A percentile compares a stretch with the other conserved stretches of the same genome.
phyloP scores from a whole-genome alignment of 306 rosid genomes.

The Clitoria ternatea region DNA sequence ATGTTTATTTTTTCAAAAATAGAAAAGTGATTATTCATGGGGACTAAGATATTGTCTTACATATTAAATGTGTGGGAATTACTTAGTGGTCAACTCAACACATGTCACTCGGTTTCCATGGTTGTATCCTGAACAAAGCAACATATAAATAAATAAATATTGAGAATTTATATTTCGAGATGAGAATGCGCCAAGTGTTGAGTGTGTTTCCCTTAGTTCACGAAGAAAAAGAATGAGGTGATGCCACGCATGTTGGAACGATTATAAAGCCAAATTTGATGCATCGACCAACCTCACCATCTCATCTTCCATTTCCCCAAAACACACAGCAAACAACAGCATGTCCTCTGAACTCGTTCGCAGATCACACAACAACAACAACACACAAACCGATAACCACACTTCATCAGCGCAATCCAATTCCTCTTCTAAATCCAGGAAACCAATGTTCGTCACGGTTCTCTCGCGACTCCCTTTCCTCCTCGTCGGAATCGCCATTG shows the following conservation, averaged over 20 bases:
- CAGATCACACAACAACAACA: slow-evolving; percentile 41
- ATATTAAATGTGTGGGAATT: no score
- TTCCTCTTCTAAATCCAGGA: neutral
- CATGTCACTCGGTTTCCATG: neutral
- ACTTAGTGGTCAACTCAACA: neutral
- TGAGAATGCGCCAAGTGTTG: neutral
- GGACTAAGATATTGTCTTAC: no score
- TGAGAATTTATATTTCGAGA: no score
- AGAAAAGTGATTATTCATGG: no score
- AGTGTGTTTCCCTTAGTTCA: neutral
- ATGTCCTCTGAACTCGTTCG: slow-evolving; percentile 40
- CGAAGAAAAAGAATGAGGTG: neutral
- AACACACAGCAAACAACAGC: neutral
- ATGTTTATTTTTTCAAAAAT: no score
- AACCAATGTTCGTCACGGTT: neutral
- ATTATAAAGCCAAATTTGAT: slow-evolving; percentile 56
- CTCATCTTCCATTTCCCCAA: neutral
- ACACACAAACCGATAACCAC: neutral
- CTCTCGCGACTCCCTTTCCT: slow-evolving; percentile 22
- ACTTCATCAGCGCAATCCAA: neutral
- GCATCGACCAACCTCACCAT: slow-evolving; percentile 37
- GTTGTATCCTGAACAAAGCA: neutral
- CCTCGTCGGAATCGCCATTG: slow-evolving; percentile 24
- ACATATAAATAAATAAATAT: no score
- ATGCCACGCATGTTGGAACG: slow-evolving; percentile 41